These are phyloP conservation scores for Volutella citrinella DNA, from an alignment of 2,329 filamentous ascomycete genomes.

Conservation along the genomic window DNA sequence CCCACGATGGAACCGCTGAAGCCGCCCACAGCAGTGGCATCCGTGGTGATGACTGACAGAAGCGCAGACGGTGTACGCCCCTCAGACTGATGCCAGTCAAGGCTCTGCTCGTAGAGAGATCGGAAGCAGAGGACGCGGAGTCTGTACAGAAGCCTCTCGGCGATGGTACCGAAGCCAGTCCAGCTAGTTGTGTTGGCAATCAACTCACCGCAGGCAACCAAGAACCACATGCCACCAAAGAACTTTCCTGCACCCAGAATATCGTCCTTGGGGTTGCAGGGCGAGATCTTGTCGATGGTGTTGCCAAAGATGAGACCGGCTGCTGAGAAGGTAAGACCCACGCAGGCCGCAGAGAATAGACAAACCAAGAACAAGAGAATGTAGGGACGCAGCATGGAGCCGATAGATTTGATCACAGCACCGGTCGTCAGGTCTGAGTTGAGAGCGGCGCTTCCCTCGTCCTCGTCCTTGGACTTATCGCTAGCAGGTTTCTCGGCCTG, in stretches of 20 bases:
- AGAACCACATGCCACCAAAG: constrained; percentile 55
- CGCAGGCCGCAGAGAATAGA: constrained; percentile 44
- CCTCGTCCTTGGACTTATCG: constrained; percentile 33
- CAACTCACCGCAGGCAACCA: constrained; percentile 46
- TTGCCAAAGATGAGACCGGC: constrained; percentile 51
- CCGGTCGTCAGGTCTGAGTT: constrained; percentile 39
- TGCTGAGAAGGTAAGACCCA: constrained; percentile 51
- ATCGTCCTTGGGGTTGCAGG: constrained; percentile 38
- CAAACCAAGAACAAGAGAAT: constrained; percentile 38
- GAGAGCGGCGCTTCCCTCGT: constrained; percentile 33
- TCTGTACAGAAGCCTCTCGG: constrained; percentile 63
- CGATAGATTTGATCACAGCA: constrained; percentile 36
- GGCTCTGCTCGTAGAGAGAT: constrained; percentile 62
- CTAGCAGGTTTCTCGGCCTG: no score
- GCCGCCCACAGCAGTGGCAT: constrained; percentile 64
- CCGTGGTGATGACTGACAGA: constrained; percentile 66
- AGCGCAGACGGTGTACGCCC: constrained; percentile 59
- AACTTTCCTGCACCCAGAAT: constrained; percentile 41
- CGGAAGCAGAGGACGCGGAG: constrained; percentile 63
- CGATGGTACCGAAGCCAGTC: constrained; percentile 44
- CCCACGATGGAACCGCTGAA: constrained; percentile 70
- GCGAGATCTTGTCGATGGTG: constrained; percentile 43
- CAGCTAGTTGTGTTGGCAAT: constrained; percentile 56
- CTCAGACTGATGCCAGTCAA: constrained; percentile 69
- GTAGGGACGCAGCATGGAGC: constrained; percentile 37